Conservation (phyloP, 345 rosid genomes). For the Citrus sp. region DNA sequence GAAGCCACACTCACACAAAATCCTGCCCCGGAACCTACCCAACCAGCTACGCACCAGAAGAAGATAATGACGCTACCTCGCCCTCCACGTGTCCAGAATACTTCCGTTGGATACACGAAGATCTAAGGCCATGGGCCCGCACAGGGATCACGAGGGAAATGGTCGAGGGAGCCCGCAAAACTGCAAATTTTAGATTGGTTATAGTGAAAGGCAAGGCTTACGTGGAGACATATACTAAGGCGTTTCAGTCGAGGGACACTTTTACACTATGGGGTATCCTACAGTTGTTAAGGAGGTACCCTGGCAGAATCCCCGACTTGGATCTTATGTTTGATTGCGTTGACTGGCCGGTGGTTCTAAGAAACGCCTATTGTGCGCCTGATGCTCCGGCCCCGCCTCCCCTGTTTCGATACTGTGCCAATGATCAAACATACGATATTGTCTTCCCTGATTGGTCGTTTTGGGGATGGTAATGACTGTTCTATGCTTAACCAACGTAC, state of each 20-base stretch:
- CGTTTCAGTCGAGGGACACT: slow-evolving; percentile 75
- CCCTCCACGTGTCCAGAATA: slow-evolving; percentile 57
- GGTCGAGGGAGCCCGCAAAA: slow-evolving; percentile 47
- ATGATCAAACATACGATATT: slow-evolving; percentile 46
- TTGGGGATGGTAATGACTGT: slow-evolving; percentile 78
- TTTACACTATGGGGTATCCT: slow-evolving; percentile 85
- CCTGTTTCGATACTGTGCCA: slow-evolving; percentile 70
- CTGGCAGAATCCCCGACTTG: slow-evolving; percentile 73
- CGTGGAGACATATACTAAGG: slow-evolving; percentile 38
- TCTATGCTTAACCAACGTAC: not conserved
- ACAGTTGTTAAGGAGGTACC: slow-evolving; percentile 72
- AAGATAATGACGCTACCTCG: slow-evolving; percentile 21
- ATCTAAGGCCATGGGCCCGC: slow-evolving; percentile 75
- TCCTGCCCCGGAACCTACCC: slow-evolving; percentile 47
- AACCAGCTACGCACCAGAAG: not conserved
- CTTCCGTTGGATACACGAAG: slow-evolving; percentile 97
- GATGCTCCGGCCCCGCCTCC: slow-evolving; percentile 51
- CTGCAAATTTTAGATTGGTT: slow-evolving; percentile 62
- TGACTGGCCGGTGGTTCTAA: slow-evolving; percentile 61
- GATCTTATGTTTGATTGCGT: slow-evolving; percentile 87
- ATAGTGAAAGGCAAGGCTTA: slow-evolving; percentile 57
- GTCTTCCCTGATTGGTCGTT: slow-evolving; percentile 96
- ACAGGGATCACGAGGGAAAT: slow-evolving; percentile 67
- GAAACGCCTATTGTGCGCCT: slow-evolving; percentile 29
- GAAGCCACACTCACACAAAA: slow-evolving; percentile 24